Evolutionary conservation across 805 yeast genomes (phyloP).

Genomic region (Kodamaea sagamina): DNA sequence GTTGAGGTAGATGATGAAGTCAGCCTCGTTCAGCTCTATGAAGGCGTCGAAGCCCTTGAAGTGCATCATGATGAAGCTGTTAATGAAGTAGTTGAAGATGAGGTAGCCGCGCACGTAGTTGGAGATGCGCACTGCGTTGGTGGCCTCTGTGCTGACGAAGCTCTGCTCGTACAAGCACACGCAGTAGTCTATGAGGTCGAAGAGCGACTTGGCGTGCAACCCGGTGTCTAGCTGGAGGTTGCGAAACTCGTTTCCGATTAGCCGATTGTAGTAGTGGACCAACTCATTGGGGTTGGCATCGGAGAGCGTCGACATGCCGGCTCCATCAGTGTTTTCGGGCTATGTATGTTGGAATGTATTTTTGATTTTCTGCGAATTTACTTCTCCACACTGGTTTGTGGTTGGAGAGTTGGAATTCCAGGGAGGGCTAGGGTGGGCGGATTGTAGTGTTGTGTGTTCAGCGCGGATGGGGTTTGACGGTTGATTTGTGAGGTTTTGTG

Average conservation of each 20-base stretch:
- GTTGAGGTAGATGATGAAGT: slow-evolving; percentile 44
- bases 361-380: no score
- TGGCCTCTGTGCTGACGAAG: slow-evolving; percentile 10
- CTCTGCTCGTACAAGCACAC: slow-evolving; percentile 39
- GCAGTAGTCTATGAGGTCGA: slow-evolving; percentile 45
- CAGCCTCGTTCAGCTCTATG: slow-evolving; percentile 37
- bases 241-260: slow-evolving; percentile 39
- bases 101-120: slow-evolving; percentile 40
- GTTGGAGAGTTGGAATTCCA: no score
- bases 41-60: slow-evolving; percentile 45
- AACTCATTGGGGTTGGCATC: slow-evolving; percentile 7
- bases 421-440: no score
- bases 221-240: slow-evolving; percentile 35
- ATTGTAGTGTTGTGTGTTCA: no score
- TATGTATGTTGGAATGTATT: background rate
- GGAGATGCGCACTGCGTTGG: slow-evolving; percentile 8
- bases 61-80: slow-evolving; percentile 44
- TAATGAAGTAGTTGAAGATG: slow-evolving; percentile 45
- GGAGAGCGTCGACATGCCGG: slow-evolving; percentile 4
- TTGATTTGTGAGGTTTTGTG: no score
- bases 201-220: slow-evolving; percentile 34
- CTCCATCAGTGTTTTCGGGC: background rate
- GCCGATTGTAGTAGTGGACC: slow-evolving; percentile 23
- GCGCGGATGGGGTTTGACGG: no score
- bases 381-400: no score